A percentile compares a stretch with the other conserved stretches of the same genome.
Evolutionary conservation across 768 basidiomycete species (phyloP).

Genomic region (Xanthoconium purpureum): DNA sequence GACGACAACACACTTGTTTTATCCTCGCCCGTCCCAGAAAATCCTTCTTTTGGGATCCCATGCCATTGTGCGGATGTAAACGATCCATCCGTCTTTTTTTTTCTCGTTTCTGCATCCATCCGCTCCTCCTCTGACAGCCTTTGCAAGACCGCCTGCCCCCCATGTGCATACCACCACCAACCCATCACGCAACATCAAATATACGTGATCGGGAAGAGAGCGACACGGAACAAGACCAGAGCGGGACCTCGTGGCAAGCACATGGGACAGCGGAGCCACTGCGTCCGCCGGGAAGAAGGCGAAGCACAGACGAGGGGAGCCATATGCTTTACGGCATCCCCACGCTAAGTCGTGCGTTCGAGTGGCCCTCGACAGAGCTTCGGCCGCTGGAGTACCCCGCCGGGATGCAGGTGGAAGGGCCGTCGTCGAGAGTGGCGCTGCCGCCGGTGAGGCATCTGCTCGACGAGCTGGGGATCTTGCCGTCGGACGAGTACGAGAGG

Average conservation of each 20-base stretch:
- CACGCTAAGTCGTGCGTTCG: conserved; percentile 21
- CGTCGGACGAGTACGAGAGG: conserved; percentile 16
- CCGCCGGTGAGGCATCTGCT: conserved; percentile 30
- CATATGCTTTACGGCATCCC: conserved; percentile 14
- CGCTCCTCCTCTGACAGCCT: conserved; percentile 10
- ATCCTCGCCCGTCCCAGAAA: conserved; percentile 19
- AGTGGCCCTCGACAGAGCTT: conserved; percentile 23
- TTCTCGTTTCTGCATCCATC: conserved; percentile 31
- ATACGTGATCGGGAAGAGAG: conserved; percentile 32
- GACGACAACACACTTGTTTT: conserved; percentile 26
- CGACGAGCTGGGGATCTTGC: conserved; percentile 20
- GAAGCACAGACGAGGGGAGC: conserved; percentile 18
- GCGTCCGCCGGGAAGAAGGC: conserved; percentile 8
- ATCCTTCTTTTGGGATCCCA: conserved; percentile 18
- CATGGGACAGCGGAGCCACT: conserved; percentile 12
- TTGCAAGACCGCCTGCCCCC: conserved; percentile 3
- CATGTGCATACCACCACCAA: conserved; percentile 27
- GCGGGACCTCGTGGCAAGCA: conserved; percentile 36
- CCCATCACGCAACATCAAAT: conserved; percentile 9
- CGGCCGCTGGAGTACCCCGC: conserved; percentile 17
- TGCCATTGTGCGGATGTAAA: conserved; percentile 33
- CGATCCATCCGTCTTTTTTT: conserved; percentile 22
- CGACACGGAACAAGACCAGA: conserved; percentile 46
- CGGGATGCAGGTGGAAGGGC: conserved; percentile 12
- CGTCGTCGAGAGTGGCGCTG: conserved; percentile 24